Conservation (phyloP, 768 basidiomycete species). For the Tylopilus sp. region DNA sequence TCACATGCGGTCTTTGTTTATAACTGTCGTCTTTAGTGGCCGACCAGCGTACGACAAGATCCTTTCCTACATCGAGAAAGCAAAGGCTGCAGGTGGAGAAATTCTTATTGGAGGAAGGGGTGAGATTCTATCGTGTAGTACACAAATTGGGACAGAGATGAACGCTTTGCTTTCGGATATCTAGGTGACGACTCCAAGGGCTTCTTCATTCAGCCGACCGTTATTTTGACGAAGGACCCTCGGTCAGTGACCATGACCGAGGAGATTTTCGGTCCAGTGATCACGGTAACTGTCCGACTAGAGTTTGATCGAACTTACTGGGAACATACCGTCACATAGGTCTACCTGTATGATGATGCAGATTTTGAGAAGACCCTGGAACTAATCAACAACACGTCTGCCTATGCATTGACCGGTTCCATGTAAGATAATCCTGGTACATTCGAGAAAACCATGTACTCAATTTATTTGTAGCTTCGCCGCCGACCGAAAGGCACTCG, state of each 20-base stretch:
- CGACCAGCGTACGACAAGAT: conserved; percentile 89
- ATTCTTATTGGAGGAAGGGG: conserved; percentile 82
- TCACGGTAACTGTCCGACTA: conserved; percentile 58
- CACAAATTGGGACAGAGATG: background rate
- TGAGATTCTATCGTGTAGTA: conserved; percentile 30
- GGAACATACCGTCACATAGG: conserved; percentile 37
- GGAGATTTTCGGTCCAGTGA: conserved; percentile 95
- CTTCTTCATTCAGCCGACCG: conserved; percentile 91
- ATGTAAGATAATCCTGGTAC: conserved; percentile 53
- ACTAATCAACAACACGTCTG: conserved; percentile 80
- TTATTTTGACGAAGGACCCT: conserved; percentile 91
- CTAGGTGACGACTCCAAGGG: conserved; percentile 86
- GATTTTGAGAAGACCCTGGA: conserved; percentile 86
- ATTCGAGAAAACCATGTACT: conserved; percentile 5
- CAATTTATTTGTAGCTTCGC: conserved; percentile 59
- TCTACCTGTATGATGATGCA: conserved; percentile 85
- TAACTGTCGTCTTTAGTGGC: conserved; percentile 45
- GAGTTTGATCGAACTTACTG: background rate
- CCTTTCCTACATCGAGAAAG: conserved; percentile 76
- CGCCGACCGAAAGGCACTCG: conserved; percentile 72
- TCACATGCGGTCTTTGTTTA: background rate
- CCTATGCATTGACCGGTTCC: conserved; percentile 92
- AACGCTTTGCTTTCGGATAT: background rate
- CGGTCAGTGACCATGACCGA: conserved; percentile 85
- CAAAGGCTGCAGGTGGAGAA: conserved; percentile 86